Evolutionary conservation across 352 stramenopile species (phyloP), one percentile per base, ranked within the genome.

Genomic region (Pythium vanterpoolii): DNA sequence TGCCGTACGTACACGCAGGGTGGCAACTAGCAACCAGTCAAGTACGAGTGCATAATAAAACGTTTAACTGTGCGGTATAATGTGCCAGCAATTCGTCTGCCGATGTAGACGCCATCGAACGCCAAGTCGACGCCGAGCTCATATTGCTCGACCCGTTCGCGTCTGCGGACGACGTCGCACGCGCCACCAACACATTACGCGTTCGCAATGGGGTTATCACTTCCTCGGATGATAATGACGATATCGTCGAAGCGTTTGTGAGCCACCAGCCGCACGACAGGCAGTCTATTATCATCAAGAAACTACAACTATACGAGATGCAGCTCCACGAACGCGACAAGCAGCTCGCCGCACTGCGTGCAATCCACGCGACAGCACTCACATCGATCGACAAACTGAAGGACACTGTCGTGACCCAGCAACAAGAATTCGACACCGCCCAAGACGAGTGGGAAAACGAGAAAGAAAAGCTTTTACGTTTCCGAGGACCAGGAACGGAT

Each of bases 381-480:
- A 28, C 26, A 40, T 56, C 56, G 5, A 79, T 84, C 49, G 10
- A 52, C 10, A 73, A 63, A 34, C 60, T 88, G 8, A 56, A 74
- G 26, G 55, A 52, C 7, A 60, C 73, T 1, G 52, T 90, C 0
- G 50, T 83, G 46, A 36, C 58, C 1, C 66, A 73, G 13, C 65
- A 83, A 8, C 66, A 84, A 16, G 76, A 79, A 30, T 70, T 89
- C 45, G 51, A 58, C 7, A 66, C 71, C 0, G 74, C 76, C 3
- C 77, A 90, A 40, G 66, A 83, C 18, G 73, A 79, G 27, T 89
- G 79, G 77, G 83, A 92, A 44, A 64, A 88, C n/a, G 74, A 90
- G 45, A 83, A 79, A 40, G 67, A 68, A 13, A 62, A 62, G 1
- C 60, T 87, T 28, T 13, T 87, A 45, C 60, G 75, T 5, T 78